Evolutionary conservation across 2,329 filamentous ascomycete species (phyloP).

Genomic region (Lanzia echinophila): DNA sequence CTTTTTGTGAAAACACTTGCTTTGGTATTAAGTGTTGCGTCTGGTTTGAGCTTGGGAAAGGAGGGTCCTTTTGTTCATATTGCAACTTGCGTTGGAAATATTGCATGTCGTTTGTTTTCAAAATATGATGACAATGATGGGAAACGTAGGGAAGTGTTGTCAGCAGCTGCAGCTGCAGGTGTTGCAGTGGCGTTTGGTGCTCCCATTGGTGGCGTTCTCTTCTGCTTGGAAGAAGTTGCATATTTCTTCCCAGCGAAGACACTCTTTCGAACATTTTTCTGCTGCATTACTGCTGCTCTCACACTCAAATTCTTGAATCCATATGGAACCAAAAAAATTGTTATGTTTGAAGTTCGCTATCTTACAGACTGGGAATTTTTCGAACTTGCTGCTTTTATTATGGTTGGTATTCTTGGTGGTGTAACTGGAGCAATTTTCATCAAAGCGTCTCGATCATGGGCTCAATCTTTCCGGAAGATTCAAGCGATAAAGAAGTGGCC

Average conservation of each 20-base stretch:
- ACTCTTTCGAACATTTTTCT: conserved; percentile 95
- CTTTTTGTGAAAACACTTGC: conserved; percentile 78
- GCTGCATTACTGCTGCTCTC: conserved; percentile 86
- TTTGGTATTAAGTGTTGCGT: conserved; percentile 81
- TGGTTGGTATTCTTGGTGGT: conserved; percentile 82
- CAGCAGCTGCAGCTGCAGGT: conserved; percentile 83
- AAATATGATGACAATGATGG: conserved; percentile 95
- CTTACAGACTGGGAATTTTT: conserved; percentile 89
- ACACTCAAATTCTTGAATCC: conserved; percentile 93
- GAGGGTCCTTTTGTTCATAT: conserved; percentile 96
- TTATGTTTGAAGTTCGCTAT: conserved; percentile 92
- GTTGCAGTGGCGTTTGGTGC: conserved; percentile 93
- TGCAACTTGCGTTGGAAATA: conserved; percentile 90
- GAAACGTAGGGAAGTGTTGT: conserved; percentile 89
- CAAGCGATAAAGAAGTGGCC: conserved; percentile 74
- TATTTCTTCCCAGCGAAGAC: conserved; percentile 99
- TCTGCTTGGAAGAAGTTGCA: conserved; percentile 88
- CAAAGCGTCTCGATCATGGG: conserved; percentile 89
- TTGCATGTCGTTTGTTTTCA: conserved; percentile 83
- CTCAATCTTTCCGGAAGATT: conserved; percentile 77
- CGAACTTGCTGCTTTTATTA: conserved; percentile 75
- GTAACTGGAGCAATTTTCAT: conserved; percentile 87
- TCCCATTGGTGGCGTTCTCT: conserved; percentile 82
- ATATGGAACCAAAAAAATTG: conserved; percentile 93
- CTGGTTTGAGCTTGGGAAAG: conserved; percentile 88